Base-by-base conservation (phyloP, 2,329 filamentous ascomycete species). In the Myriosclerotinia curreyana region DNA sequence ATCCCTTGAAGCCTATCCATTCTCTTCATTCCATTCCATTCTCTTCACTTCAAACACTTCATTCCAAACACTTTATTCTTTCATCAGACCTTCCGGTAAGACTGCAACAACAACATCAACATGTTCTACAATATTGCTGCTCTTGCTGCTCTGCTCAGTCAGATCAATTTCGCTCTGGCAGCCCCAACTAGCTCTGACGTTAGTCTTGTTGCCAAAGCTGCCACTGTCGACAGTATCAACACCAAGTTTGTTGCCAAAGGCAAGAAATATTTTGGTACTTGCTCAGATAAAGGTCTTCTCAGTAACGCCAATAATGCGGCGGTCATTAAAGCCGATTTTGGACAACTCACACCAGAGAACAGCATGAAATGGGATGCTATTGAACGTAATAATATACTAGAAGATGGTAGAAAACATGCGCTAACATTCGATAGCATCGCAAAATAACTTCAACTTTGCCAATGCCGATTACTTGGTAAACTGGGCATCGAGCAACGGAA, bases 311-410 rank as follows among this genome's bases (percentile, higher is more conserved):
- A 79, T 68, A 83, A 81, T 65, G 79, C 79, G 20, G 78, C 79
- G 65, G 79, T 87, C 71, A 83, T 89, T 74, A 80, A 81, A 67
- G 76, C 78, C 59, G 78, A 87, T 74, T 89, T 89, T 67, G 86
- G 86, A 25, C 82, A 85, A 74, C 78, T 90, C 28, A 88, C 86
- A 0, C 81, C 83, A 2, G 86, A 90, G 78, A 89, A 90, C 78
- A 83, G 79, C 73, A 87, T 89, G 83, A 88, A 89, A 76, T 89
- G 86, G 86, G 83, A 87, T 68, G 76, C 81, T 42, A 79, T 79
- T 22, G 78, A 87, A 73, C 71, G 72, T 62, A 72, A 48, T 60
- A 22, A 50, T 62, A n/a, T 2, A 31, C 5, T 5, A 6, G 2
- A 50, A n/a, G 5, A 5, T 1, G 38, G 9, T 28, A 4, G 17